phyloP scores from a whole-genome alignment of 2,329 filamentous ascomycete genomes.

The Xylariaceae sp. region DNA sequence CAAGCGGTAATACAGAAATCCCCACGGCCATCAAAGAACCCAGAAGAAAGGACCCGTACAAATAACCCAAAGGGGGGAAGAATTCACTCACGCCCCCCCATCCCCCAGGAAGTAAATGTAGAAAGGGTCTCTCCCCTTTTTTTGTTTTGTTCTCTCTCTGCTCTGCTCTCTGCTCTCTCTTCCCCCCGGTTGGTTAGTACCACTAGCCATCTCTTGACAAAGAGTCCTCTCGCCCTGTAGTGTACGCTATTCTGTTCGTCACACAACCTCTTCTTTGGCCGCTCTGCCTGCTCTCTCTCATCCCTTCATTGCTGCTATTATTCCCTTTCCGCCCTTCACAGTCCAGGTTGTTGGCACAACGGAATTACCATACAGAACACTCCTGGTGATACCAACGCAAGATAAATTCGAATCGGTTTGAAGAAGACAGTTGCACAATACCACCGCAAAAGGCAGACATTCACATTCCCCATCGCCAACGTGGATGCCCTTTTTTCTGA shows the following conservation, averaged over 20 bases:
- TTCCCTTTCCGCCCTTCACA: no score
- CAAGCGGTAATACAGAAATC: slow-evolving; percentile 27
- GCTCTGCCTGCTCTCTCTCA: slow-evolving; percentile 10
- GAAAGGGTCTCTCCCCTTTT: background rate
- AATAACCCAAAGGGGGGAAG: slow-evolving; percentile 28
- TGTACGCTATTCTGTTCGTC: slow-evolving; percentile 18
- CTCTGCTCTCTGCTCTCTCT: slow-evolving; percentile 14
- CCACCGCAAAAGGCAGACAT: slow-evolving; percentile 1
- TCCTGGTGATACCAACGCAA: no score
- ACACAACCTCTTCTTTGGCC: slow-evolving; percentile 8
- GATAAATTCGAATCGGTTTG: no score
- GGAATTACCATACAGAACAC: no score
- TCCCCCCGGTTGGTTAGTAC: slow-evolving; percentile 9
- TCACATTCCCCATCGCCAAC: slow-evolving; percentile 2
- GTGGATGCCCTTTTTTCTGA: slow-evolving; percentile 13
- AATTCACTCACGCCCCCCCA: slow-evolving; percentile 23
- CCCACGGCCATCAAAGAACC: slow-evolving; percentile 24
- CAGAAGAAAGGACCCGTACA: slow-evolving; percentile 26
- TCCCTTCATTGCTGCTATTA: background rate
- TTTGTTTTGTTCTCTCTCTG: slow-evolving; percentile 21
- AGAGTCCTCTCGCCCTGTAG: slow-evolving; percentile 11
- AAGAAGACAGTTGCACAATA: background rate
- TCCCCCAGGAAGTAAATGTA: slow-evolving; percentile 4
- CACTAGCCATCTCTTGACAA: slow-evolving; percentile 19
- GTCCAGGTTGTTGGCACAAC: no score